Conservation (phyloP, 192 early-diverging fungal species). For the Coemansia sp. region DNA sequence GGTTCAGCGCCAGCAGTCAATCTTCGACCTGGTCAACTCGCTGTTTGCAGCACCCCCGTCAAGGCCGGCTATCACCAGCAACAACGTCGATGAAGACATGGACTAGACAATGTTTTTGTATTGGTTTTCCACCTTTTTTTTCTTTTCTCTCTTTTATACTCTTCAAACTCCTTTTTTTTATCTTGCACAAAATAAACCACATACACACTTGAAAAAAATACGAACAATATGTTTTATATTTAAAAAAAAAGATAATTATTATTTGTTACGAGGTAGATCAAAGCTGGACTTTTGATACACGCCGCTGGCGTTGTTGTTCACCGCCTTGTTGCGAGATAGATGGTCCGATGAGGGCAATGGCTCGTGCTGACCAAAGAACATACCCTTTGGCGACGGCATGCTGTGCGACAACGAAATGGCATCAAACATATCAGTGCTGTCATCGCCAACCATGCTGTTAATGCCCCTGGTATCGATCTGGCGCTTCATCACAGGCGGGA, state of each 20-base stretch:
- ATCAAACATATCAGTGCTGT: conserved; percentile 7
- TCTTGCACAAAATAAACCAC: no score
- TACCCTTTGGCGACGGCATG: conserved; percentile 44
- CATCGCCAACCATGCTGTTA: background rate
- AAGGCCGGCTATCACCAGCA: conserved; percentile 23
- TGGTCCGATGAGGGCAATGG: background rate
- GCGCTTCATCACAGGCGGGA: conserved; percentile 18
- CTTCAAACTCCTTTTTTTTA: no score
- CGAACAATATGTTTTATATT: background rate
- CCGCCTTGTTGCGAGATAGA: conserved; percentile 7
- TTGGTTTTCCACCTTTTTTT: no score
- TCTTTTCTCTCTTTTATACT: no score
- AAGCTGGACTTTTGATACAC: conserved; percentile 31
- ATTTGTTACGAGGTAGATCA: conserved; percentile 33
- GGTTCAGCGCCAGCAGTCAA: conserved; percentile 48
- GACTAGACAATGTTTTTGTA: no score
- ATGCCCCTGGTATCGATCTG: conserved; percentile 16
- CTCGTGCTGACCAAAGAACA: conserved; percentile 20
- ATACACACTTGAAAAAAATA: no score
- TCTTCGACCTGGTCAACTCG: conserved; percentile 52
- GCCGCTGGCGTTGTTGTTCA: conserved; percentile 11
- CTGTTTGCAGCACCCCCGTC: conserved; percentile 39
- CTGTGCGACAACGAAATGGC: conserved; percentile 40
- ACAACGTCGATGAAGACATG: conserved; percentile 27
- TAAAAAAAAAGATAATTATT: background rate